Percentiles rank a stretch among this genome's conserved stretches.
Evolutionary conservation across 208 protist genomes (phyloP).

Genomic region (Acanthamoeba lenticulata): DNA sequence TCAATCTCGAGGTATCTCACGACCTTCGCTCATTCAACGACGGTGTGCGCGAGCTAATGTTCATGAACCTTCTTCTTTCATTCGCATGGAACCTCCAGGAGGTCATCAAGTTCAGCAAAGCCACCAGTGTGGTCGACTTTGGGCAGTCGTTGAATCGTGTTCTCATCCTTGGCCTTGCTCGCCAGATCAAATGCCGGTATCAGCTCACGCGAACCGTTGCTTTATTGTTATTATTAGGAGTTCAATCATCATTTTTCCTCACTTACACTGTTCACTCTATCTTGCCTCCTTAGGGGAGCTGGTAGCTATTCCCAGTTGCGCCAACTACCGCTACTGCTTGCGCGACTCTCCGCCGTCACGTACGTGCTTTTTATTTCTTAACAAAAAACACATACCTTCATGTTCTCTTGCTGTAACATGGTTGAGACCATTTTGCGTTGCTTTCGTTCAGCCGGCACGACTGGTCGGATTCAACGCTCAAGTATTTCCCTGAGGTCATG

Average conservation of each 20-base stretch:
- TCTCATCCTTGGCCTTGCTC: constrained; percentile 10
- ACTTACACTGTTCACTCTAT: neutral
- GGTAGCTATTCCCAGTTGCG: neutral
- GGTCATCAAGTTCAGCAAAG: constrained; percentile 41
- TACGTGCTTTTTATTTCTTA: neutral
- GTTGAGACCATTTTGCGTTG: neutral
- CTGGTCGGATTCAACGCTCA: constrained; percentile 12
- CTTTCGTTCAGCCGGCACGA: neutral
- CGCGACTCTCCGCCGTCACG: neutral
- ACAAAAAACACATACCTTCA: neutral
- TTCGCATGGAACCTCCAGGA: neutral
- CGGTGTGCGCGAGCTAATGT: neutral
- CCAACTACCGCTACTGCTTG: neutral
- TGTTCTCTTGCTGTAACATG: neutral
- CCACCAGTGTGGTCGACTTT: constrained; percentile 9
- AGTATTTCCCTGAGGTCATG: constrained; percentile 27
- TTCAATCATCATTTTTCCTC: neutral
- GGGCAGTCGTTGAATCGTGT: constrained; percentile 31
- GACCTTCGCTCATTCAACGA: neutral
- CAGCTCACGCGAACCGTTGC: neutral
- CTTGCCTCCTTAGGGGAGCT: neutral
- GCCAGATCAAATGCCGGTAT: constrained; percentile 46
- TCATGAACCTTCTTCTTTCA: no score
- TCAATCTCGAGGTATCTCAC: neutral
- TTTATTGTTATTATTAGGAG: neutral